These are phyloP conservation scores for Leccinum ochraceum DNA, from an alignment of 768 basidiomycete species.

Conservation along the genomic window DNA sequence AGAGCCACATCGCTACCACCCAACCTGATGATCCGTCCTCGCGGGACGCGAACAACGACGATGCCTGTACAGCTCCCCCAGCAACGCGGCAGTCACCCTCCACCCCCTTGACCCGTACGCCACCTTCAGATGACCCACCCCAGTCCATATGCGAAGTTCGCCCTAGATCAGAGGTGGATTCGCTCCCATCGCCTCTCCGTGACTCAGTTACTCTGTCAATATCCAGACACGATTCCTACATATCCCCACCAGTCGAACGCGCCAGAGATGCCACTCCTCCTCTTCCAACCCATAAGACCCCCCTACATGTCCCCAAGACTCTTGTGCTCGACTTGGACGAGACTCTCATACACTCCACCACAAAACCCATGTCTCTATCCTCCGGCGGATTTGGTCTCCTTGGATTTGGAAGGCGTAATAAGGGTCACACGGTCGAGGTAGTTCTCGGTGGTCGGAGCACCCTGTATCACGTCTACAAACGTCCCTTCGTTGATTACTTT, in stretches of 20 bases:
- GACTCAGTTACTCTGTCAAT: slow-evolving; percentile 11
- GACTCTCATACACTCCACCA: slow-evolving; percentile 97
- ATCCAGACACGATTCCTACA: slow-evolving; percentile 10
- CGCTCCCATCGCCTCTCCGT: slow-evolving; percentile 24
- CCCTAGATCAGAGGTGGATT: slow-evolving; percentile 14
- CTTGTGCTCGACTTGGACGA: slow-evolving; percentile 98
- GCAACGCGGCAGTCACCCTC: slow-evolving; percentile 21
- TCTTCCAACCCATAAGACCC: slow-evolving; percentile 53
- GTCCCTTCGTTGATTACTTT: slow-evolving; percentile 96
- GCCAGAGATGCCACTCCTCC: slow-evolving; percentile 53
- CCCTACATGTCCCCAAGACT: slow-evolving; percentile 86
- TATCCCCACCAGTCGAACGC: slow-evolving; percentile 22
- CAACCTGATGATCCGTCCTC: slow-evolving; percentile 11
- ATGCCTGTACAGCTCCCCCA: slow-evolving; percentile 22
- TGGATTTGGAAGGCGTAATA: slow-evolving; percentile 59
- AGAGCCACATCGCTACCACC: slow-evolving; percentile 6
- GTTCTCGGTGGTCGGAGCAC: slow-evolving; percentile 86
- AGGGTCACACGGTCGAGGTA: slow-evolving; percentile 90
- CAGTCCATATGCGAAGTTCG: slow-evolving; percentile 9
- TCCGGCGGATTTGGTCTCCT: slow-evolving; percentile 59
- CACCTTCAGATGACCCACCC: slow-evolving; percentile 19
- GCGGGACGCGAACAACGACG: slow-evolving; percentile 11
- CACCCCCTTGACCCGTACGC: slow-evolving; percentile 26
- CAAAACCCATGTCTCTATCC: slow-evolving; percentile 61
- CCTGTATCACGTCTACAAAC: slow-evolving; percentile 96